Conservation (phyloP, 208 protist genomes). For the Trypanosoma caninum region DNA sequence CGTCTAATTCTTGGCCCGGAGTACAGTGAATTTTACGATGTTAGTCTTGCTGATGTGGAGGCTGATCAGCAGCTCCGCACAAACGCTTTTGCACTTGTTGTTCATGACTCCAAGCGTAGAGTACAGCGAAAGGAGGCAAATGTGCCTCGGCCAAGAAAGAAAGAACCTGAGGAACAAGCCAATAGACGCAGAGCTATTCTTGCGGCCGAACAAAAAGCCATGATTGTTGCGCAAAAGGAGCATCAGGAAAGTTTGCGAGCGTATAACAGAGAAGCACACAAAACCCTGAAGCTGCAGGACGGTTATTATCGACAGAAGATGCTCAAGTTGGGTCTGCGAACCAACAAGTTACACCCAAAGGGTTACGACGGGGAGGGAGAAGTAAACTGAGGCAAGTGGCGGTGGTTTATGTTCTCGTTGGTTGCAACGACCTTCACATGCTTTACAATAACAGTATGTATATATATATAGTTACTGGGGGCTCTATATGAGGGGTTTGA, state of each 20-base stretch:
- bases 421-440: too few relatives aligned
- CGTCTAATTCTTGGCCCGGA: slow-evolving; percentile 69
- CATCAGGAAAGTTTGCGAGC: slow-evolving; percentile 50
- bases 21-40: slow-evolving; percentile 84
- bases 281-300: slow-evolving; percentile 39
- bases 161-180: slow-evolving; percentile 53
- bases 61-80: slow-evolving; percentile 26
- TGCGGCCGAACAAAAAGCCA: slow-evolving; percentile 48
- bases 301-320: slow-evolving; percentile 45
- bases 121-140: slow-evolving; percentile 63
- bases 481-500: too few relatives aligned
- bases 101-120: slow-evolving; percentile 23
- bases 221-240: slow-evolving; percentile 58
- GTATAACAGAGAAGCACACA: slow-evolving; percentile 43
- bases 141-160: slow-evolving; percentile 56
- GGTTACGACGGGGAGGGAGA: slow-evolving; percentile 84
- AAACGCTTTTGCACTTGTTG: slow-evolving; percentile 36
- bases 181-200: slow-evolving; percentile 59
- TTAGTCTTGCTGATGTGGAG: slow-evolving; percentile 57
- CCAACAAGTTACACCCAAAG: slow-evolving; percentile 87
- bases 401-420: background rate
- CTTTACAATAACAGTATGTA: too few relatives aligned
- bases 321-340: slow-evolving; percentile 67
- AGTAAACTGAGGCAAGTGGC: slow-evolving; percentile 21
- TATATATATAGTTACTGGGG: too few relatives aligned